Base-by-base conservation (phyloP, 306 rosid genomes). In the Citrullus colocynthis region DNA sequence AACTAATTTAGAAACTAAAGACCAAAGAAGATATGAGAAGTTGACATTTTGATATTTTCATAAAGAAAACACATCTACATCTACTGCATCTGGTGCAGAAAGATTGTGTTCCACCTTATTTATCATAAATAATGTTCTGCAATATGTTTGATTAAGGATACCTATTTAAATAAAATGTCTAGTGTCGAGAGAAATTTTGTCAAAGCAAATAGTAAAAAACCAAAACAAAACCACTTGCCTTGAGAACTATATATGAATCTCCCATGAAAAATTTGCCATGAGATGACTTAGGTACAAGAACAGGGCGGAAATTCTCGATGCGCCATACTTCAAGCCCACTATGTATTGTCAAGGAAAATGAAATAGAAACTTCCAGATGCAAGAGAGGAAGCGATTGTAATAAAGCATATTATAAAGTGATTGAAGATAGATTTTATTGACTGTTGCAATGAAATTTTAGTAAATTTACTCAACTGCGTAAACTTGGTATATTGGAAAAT, bases 291-390 rank as follows among this genome's bases (percentile, higher is more conserved):
- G 96, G 93, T 66, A 91, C 77, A 16, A 88, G 75, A 83, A 85
- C 93, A 42, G 99, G 98, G 39, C 81, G 85, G 67, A 93, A 93
- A 82, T 88, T 93, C 86, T 96, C 99, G 62, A 96, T 88, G 63
- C 96, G 91, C 99, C 99, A 96, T 81, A 93, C 90, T 87, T 93
- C 99, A 76, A 93, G 91, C 81, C 98, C 99, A 72, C 99, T 96
- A 42, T 78, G 44, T 55, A 79, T 49, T 81, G 91, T 96, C 89
- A 89, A 88, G 97, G 91, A 84, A 51, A 87, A 80, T 36, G 63
- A 74, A 60, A 74, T 77, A 73, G 28, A 59, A 81, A 24, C 71
- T 56, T 74, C 72, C 80, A 65, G 9, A 62, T 58, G 79, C 48
- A 67, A 78, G 60, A 52, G 58, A 76, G 11, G 30, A 18, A 61